Evolutionary conservation across 148 eudicot genomes (phyloP).

Genomic region (Persicaria maculosa): DNA sequence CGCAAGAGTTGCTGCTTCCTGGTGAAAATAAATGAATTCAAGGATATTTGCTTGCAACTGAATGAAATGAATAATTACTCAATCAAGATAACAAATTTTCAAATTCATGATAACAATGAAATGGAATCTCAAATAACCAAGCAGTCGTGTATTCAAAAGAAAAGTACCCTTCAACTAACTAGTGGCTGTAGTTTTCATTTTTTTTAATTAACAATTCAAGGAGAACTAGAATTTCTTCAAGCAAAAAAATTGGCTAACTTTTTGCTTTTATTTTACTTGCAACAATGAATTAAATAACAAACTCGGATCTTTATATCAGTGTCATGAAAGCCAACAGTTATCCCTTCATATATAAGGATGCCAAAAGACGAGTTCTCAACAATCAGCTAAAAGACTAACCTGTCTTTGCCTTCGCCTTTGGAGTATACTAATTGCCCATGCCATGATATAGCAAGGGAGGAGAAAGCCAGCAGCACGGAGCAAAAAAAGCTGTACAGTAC

Average conservation of each 20-base stretch:
- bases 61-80: background rate
- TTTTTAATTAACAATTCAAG: background rate
- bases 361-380: background rate
- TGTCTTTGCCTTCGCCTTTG: constrained; percentile 75
- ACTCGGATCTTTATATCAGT: background rate
- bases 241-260: background rate
- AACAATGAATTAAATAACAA: background rate
- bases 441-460: constrained; percentile 84
- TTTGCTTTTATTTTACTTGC: background rate
- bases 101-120: background rate
- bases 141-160: background rate
- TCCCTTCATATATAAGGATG: background rate
- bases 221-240: background rate
- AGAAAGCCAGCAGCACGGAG: constrained; percentile 83
- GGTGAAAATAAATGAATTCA: background rate
- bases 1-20: constrained; percentile 16
- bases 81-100: background rate
- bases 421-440: constrained; percentile 72
- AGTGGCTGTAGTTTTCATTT: background rate
- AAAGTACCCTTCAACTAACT: background rate
- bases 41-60: background rate
- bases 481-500: constrained; percentile 54
- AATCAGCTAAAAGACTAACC: constrained; percentile 27
- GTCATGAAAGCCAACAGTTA: background rate
- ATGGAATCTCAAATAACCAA: background rate